Evolutionary conservation across 164 flowering plant genomes (phyloP).

Genomic region (Annona squamosa): DNA sequence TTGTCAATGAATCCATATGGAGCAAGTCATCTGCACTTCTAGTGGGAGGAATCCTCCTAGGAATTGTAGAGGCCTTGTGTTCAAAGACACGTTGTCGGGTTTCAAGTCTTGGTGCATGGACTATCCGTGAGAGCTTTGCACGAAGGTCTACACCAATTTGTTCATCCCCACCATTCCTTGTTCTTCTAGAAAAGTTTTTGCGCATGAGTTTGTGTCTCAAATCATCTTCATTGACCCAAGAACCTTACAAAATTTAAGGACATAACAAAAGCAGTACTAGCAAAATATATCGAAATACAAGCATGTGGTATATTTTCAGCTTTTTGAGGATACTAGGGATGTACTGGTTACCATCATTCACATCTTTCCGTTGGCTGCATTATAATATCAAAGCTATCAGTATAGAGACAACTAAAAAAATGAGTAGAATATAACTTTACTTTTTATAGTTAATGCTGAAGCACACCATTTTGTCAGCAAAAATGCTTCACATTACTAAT

Average conservation of each 20-base stretch:
- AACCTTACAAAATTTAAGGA: constrained; percentile 32
- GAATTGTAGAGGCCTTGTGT: constrained; percentile 21
- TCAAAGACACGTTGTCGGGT: constrained; percentile 25
- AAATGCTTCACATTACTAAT: too few relatives aligned
- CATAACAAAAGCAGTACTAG: constrained; percentile 14
- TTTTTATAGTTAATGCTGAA: too few relatives aligned
- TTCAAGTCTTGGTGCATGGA: constrained; percentile 25
- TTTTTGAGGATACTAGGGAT: constrained; percentile 11
- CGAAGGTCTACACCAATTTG: constrained; percentile 44
- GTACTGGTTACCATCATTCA: constrained; percentile 32
- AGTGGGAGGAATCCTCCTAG: constrained; percentile 31
- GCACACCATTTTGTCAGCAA: too few relatives aligned
- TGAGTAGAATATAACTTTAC: neutral
- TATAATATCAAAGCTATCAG: constrained; percentile 17
- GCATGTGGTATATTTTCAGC: constrained; percentile 4
- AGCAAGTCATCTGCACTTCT: constrained; percentile 44
- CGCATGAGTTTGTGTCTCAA: constrained; percentile 64
- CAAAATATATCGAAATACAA: constrained; percentile 11
- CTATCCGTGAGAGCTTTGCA: constrained; percentile 47
- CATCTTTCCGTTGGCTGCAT: constrained; percentile 37
- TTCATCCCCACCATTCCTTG: constrained; percentile 19
- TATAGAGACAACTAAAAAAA: neutral
- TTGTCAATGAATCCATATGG: constrained; percentile 31
- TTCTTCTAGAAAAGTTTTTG: constrained; percentile 30
- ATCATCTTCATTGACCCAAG: constrained; percentile 40